Base-by-base conservation (phyloP, 352 stramenopile genomes). In the Peronospora tabacina region DNA sequence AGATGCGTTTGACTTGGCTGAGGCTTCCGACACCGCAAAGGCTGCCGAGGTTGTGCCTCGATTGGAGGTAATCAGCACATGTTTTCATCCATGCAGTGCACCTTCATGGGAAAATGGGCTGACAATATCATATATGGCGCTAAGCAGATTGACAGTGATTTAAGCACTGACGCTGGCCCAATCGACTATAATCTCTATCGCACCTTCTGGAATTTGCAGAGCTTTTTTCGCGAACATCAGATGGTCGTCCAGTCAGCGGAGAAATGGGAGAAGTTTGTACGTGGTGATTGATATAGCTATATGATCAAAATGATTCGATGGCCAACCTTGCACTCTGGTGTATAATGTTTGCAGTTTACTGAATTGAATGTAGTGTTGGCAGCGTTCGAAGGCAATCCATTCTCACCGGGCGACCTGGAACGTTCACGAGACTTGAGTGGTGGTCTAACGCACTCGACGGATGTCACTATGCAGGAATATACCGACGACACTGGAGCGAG, bases 141-240 rank as follows among this genome's bases (percentile, higher is more conserved):
- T 12, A 55, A n/a, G 11, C 28, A 87, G 71, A 70, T 82, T 39
- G 72, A 85, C 32, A 75, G 61, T 36, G 59, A 82, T 20, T 53
- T 67, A 26, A 64, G 30, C 19, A 40, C 51, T 1, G 75, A 85
- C 28, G 64, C 65, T 0, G 66, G 66, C 0, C 80, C 79, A 9
- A 87, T 96, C 33, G 81, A 96, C 54, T 96, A 96, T 66, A 88
- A 89, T 29, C 56, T 96, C 42, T 96, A 96, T 61, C 71, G 76
- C 35, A 90, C 82, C 24, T 96, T 96, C 56, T 96, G 87, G 87
- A 70, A 87, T 13, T 67, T 96, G 8, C 87, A 96, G 59, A 73
- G 82, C 10, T 92, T 89, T 52, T 93, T 90, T 44, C 72, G 82
- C 10, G 72, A 92, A 26, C 79, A 90, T 50, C 60, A 72, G 16